Conservation (phyloP, 768 basidiomycete species). For the Mycena capillaripes region DNA sequence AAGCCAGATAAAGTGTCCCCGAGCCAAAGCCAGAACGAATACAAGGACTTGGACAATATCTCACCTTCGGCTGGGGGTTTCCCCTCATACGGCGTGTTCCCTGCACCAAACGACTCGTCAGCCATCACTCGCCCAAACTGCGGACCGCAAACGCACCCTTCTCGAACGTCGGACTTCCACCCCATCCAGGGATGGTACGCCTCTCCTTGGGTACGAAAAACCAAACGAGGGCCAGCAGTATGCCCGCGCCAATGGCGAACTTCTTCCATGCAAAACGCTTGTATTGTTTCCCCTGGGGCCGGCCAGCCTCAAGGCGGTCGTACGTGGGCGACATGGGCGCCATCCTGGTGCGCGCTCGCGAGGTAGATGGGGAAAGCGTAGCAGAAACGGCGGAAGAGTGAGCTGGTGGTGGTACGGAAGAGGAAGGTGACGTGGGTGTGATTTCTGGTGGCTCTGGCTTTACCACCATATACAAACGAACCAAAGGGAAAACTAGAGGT, state of each 20-base stretch:
- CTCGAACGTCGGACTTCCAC: conserved; percentile 41
- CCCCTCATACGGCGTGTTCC: conserved; percentile 25
- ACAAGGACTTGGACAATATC: not conserved
- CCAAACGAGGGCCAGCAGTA: conserved; percentile 74
- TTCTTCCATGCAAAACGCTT: conserved; percentile 73
- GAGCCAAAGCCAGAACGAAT: not conserved
- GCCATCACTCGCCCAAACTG: not conserved
- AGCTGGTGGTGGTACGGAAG: conserved; percentile 16
- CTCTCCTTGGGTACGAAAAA: conserved; percentile 68
- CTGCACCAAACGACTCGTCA: not conserved
- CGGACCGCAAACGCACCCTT: conserved; percentile 20
- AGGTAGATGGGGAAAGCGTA: conserved; percentile 14
- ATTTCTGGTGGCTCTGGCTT: too few species aligned
- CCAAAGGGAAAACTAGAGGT: too few species aligned
- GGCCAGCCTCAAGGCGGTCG: conserved; percentile 73
- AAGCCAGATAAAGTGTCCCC: too few species aligned
- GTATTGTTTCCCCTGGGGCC: conserved; percentile 57
- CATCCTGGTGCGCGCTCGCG: conserved; percentile 22
- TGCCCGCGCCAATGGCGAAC: conserved; percentile 69
- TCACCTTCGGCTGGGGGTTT: conserved; percentile 9
- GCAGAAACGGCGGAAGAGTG: conserved; percentile 23
- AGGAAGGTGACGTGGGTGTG: conserved; percentile 17
- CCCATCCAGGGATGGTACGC: conserved; percentile 30
- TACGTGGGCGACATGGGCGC: conserved; percentile 59
- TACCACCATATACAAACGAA: too few species aligned